A percentile compares a stretch with the other conserved stretches of the same genome.
Evolutionary conservation across 768 basidiomycete species (phyloP).

Genomic region (Auricularia sp.): DNA sequence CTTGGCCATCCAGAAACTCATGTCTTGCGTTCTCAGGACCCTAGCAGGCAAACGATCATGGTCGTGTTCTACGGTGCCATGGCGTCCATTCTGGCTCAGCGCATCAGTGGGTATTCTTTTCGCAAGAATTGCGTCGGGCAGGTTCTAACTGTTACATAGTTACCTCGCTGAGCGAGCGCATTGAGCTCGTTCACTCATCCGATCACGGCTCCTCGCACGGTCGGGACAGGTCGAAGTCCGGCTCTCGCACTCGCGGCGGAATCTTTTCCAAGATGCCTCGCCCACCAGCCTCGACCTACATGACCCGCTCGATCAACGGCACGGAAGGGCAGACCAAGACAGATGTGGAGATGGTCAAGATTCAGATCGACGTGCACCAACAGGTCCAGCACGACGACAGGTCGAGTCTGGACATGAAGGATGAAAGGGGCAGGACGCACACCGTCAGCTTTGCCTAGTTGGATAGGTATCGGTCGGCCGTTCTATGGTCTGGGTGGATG

Average conservation of each 20-base stretch:
- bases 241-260: not conserved
- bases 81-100: not conserved
- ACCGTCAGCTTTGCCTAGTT: not conserved
- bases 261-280: not conserved
- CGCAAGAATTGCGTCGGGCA: not conserved
- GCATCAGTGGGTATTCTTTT: not conserved
- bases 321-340: not conserved
- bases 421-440: not conserved
- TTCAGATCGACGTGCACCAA: not conserved
- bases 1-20: no score
- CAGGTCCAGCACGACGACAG: not conserved
- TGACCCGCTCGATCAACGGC: not conserved
- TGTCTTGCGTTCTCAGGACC: not conserved
- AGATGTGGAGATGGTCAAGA: conserved; percentile 1
- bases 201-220: not conserved
- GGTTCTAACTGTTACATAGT: not conserved
- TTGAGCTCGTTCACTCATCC: not conserved
- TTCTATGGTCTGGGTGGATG: no score
- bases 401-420: not conserved
- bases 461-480: no score
- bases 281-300: not conserved
- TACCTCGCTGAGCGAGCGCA: not conserved
- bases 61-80: not conserved
- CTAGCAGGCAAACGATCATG: not conserved
- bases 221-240: not conserved